Conservation (phyloP, 495 filamentous ascomycete species). For the Penicillium fimorum region DNA sequence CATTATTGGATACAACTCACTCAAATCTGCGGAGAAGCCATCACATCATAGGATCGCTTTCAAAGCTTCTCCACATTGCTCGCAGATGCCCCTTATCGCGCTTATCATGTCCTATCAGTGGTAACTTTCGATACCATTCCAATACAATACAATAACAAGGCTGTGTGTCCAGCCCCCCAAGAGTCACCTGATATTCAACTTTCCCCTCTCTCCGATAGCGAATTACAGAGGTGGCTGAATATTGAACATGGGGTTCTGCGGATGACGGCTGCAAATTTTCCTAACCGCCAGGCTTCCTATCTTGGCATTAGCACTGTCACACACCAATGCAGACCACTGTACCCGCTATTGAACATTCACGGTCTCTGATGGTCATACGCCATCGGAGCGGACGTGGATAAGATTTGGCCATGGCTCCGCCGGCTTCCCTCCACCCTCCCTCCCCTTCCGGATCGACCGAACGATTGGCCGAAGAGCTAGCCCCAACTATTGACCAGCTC, state of each 20-base stretch:
- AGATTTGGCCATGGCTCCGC: conserved; percentile 42
- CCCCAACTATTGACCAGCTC: conserved; percentile 56
- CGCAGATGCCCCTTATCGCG: conserved; percentile 12
- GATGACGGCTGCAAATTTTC: conserved; percentile 10
- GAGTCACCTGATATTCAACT: conserved; percentile 25
- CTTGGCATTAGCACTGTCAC: conserved; percentile 22
- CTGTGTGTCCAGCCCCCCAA: conserved; percentile 12
- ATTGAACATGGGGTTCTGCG: conserved; percentile 5
- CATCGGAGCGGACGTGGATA: conserved; percentile 41
- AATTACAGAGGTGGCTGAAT: conserved; percentile 17
- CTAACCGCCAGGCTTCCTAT: conserved; percentile 2
- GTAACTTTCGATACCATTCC: conserved; percentile 2
- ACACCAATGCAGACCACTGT: conserved; percentile 46
- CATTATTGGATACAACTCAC: conserved; percentile 12
- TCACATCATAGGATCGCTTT: conserved; percentile 9
- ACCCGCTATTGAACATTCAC: conserved; percentile 36
- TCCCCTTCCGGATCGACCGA: conserved; percentile 61
- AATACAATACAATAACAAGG: neutral
- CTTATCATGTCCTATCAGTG: conserved; percentile 11
- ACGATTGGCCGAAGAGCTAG: conserved; percentile 59
- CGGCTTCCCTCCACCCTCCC: conserved; percentile 51
- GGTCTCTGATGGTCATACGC: conserved; percentile 42
- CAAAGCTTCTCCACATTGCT: conserved; percentile 10
- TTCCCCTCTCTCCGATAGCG: conserved; percentile 18
- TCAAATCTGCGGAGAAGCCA: conserved; percentile 10